Evolutionary conservation across 177 flowering plant species (phyloP), one percentile per base, ranked within the genome.

Genomic region (Vitis hybrid): DNA sequence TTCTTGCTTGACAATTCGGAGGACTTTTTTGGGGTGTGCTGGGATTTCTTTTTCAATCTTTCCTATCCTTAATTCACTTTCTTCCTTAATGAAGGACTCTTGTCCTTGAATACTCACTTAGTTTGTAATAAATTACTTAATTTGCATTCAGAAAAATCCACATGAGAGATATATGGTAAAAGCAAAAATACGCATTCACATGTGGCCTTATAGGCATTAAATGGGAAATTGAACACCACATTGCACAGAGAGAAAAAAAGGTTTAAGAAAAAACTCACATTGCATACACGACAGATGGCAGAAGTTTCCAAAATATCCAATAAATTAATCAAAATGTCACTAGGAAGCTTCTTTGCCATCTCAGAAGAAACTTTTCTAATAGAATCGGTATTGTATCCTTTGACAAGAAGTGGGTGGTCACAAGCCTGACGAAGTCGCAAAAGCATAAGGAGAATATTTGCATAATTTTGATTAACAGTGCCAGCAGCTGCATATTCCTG

Each of bases 401-500:
- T 91, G 12, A 91, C 97, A 66, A 94, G 94, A 75, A 80, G 74
- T 35, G 98, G 98, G 79, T 94, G 98, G 70, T 92, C 97, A 82
- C 98, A 94, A 71, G 97, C 97, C 65, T 94, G 98, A 13, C 98
- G 95, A 68, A 94, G 97, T 4, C 98, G 93, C 83, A 94, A 82
- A 79, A 94, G 95, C 94, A 94, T 80, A 82, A 94, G 73, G 21
- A 94, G 81, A 72, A 94, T 94, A 74, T 88, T 94, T 59, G 95
- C 98, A 84, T 92, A 94, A 68, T 94, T 94, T 74, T 92, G 97
- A 52, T 80, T 89, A 67, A 94, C 76, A 1, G 98, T 94, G 52
- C 98, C 98, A 73, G 97, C 97, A 79, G 88, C 97, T 68, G 98
- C 97, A 81, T 88, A 94, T 30, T 79, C 91, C 98, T 94, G 90